Evolutionary conservation across 2,329 filamentous ascomycete genomes (phyloP).

Genomic region (Microthyrium microscopicum): DNA sequence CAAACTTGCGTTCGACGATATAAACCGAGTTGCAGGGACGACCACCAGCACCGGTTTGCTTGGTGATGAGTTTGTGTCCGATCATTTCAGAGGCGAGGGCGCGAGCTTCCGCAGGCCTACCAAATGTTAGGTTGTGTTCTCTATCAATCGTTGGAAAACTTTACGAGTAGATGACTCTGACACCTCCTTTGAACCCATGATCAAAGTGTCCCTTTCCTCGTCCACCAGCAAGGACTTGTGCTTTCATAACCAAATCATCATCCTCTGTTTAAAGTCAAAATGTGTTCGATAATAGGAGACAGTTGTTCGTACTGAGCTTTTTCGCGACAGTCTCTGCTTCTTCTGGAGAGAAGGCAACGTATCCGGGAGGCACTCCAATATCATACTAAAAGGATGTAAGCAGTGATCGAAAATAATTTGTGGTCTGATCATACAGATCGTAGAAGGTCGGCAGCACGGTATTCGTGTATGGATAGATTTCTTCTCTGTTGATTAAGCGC

Average conservation of each 20-base stretch:
- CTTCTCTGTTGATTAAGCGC: slow-evolving; percentile 56
- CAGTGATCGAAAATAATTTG: slow-evolving; percentile 12
- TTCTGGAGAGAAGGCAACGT: slow-evolving; percentile 63
- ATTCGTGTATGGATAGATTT: slow-evolving; percentile 94
- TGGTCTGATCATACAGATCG: slow-evolving; percentile 34
- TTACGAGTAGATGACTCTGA: slow-evolving; percentile 93
- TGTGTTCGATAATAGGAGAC: slow-evolving; percentile 4
- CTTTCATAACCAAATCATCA: slow-evolving; percentile 99
- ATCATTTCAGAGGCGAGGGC: slow-evolving; percentile 99
- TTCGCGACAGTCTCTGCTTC: slow-evolving; percentile 89
- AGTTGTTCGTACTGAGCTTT: slow-evolving; percentile 52
- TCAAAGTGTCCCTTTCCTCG: slow-evolving; percentile 96
- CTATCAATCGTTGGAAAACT: slow-evolving; percentile 12
- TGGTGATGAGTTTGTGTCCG: slow-evolving; percentile 97
- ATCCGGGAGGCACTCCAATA: slow-evolving; percentile 78
- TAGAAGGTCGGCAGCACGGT: slow-evolving; percentile 84
- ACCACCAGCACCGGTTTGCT: slow-evolving; percentile 89
- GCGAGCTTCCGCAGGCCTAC: slow-evolving; percentile 68
- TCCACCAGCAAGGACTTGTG: slow-evolving; percentile 92
- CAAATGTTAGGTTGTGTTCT: slow-evolving; percentile 7
- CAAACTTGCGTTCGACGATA: slow-evolving; percentile 99
- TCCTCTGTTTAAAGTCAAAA: slow-evolving; percentile 30
- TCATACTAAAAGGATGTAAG: slow-evolving; percentile 53
- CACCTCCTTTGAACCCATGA: slow-evolving; percentile 97
- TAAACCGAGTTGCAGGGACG: slow-evolving; percentile 95